Percentiles rank a stretch among this genome's conserved stretches.
Conservation (phyloP, 2,329 filamentous ascomycete species). For the Zymoseptoria brevis region DNA sequence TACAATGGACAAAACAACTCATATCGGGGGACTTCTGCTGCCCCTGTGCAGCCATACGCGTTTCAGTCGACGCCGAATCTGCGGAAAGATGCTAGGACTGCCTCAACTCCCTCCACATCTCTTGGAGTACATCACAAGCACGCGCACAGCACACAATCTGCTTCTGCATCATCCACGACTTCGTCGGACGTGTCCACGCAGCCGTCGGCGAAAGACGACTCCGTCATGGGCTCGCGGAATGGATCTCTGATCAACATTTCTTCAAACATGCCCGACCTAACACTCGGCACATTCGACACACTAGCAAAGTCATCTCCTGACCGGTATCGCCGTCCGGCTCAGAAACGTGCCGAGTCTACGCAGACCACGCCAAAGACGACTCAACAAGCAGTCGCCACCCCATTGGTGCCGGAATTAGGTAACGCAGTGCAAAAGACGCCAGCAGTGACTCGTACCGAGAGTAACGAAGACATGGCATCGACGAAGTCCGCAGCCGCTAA, state of each 20-base stretch:
- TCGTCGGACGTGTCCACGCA: conserved; percentile 38
- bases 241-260: conserved; percentile 41
- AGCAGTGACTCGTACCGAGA: conserved; percentile 26
- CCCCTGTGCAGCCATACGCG: conserved; percentile 44
- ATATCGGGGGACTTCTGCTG: conserved; percentile 36
- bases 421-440: background rate
- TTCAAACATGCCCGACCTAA: conserved; percentile 46
- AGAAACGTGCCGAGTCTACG: conserved; percentile 46
- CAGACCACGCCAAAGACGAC: conserved; percentile 27
- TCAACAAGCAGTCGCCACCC: conserved; percentile 18
- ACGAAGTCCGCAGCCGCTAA: conserved; percentile 58
- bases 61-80: conserved; percentile 47
- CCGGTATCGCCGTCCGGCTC: conserved; percentile 66
- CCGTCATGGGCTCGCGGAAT: conserved; percentile 26
- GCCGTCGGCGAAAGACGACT: conserved; percentile 30
- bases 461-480: conserved; percentile 63
- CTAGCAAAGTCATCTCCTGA: conserved; percentile 66
- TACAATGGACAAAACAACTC: conserved; percentile 36
- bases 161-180: conserved; percentile 40
- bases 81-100: conserved; percentile 48
- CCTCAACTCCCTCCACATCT: conserved; percentile 42
- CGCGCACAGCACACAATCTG: conserved; percentile 26
- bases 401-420: background rate
- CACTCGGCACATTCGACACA: conserved; percentile 48
- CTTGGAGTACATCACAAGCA: conserved; percentile 32